phyloP scores from a whole-genome alignment of 257 asterid genomes.

The Nyctanthes arbortristis region DNA sequence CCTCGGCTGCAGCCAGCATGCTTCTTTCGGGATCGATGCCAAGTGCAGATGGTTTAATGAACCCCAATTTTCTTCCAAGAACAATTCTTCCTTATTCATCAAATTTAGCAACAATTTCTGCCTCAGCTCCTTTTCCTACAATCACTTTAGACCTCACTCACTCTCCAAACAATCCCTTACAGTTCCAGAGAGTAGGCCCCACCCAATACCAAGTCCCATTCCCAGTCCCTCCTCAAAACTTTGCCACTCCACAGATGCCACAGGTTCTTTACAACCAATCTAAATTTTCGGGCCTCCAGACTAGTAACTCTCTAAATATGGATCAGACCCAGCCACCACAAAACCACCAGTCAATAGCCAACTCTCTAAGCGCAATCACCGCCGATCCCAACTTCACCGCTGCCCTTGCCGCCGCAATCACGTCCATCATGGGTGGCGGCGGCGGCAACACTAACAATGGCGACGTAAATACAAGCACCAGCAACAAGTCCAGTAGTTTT shows the following conservation, averaged over 20 bases:
- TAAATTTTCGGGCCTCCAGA: slow-evolving; percentile 78
- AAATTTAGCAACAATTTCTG: slow-evolving; percentile 89
- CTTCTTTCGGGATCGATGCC: slow-evolving; percentile 90
- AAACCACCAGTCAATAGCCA: slow-evolving; percentile 41
- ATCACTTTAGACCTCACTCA: slow-evolving; percentile 93
- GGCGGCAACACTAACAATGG: too few species aligned
- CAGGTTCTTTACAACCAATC: slow-evolving; percentile 76
- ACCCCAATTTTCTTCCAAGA: slow-evolving; percentile 69
- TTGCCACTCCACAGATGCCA: slow-evolving; percentile 30
- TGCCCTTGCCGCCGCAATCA: slow-evolving; percentile 84
- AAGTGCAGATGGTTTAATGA: slow-evolving; percentile 81
- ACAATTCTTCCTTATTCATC: slow-evolving; percentile 73
- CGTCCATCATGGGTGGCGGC: slow-evolving; percentile 78
- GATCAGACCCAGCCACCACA: slow-evolving; percentile 19
- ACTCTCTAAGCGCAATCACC: slow-evolving; percentile 71
- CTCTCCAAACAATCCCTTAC: slow-evolving; percentile 49
- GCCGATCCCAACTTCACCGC: slow-evolving; percentile 90
- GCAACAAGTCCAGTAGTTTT: slow-evolving; percentile 36
- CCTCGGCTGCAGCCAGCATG: slow-evolving; percentile 93
- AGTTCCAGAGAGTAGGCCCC: slow-evolving; percentile 41
- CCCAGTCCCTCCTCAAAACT: slow-evolving; percentile 35
- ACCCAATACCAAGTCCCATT: slow-evolving; percentile 58
- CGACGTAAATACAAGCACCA: slow-evolving; percentile 35
- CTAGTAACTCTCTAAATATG: slow-evolving; percentile 46
- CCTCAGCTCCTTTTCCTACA: slow-evolving; percentile 95